These are phyloP conservation scores for Collybiopsis luxurians DNA, from an alignment of 768 basidiomycete species.

Conservation along the genomic window DNA sequence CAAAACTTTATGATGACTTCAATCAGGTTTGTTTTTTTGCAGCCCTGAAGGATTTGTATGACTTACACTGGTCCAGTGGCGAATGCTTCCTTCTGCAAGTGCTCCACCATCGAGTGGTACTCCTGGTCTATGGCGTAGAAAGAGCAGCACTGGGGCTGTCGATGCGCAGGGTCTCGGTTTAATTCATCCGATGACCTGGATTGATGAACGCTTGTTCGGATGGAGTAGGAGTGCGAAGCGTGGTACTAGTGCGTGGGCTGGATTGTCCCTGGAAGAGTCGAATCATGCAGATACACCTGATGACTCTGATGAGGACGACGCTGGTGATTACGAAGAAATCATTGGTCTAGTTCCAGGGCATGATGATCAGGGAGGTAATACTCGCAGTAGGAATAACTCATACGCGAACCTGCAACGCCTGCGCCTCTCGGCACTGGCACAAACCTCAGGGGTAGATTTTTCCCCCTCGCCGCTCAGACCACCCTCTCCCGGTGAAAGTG, in stretches of 20 bases:
- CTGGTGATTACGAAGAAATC: constrained; percentile 90
- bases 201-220: constrained; percentile 92
- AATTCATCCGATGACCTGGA: constrained; percentile 92
- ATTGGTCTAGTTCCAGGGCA: constrained; percentile 58
- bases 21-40: constrained; percentile 50
- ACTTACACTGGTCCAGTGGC: constrained; percentile 43
- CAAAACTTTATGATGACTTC: constrained; percentile 84
- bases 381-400: constrained; percentile 64
- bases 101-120: constrained; percentile 78
- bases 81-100: constrained; percentile 82
- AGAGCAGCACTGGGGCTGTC: constrained; percentile 78
- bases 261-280: constrained; percentile 48
- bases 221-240: constrained; percentile 77
- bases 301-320: constrained; percentile 82
- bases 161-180: constrained; percentile 83
- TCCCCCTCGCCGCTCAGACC: constrained; percentile 1
- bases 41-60: constrained; percentile 7
- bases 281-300: constrained; percentile 70
- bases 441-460: neutral
- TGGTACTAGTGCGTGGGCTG: constrained; percentile 89
- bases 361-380: constrained; percentile 44
- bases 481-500: constrained; percentile 27
- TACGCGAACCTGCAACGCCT: constrained; percentile 82
- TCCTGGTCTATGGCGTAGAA: constrained; percentile 75
- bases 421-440: constrained; percentile 33